Percentiles rank a stretch among this genome's conserved stretches.
Evolutionary conservation across 257 asterid genomes (phyloP).

Genomic region (Fraxinus anomala): DNA sequence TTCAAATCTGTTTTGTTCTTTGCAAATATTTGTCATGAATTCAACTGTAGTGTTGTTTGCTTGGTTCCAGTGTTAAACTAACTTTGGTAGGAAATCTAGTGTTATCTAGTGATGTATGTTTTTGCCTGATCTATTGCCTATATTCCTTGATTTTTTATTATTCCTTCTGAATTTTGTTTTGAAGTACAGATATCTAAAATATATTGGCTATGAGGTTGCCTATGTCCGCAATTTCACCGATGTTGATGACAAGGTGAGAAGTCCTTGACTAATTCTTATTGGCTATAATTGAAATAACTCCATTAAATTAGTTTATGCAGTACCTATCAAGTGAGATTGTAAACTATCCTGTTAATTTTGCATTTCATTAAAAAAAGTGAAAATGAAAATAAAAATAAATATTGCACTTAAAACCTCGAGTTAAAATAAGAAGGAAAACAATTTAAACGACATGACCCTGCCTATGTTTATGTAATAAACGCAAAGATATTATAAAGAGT

Average conservation of each 20-base stretch:
- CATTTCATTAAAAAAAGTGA: not conserved
- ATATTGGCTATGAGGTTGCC: conserved; percentile 75
- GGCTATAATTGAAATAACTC: not conserved
- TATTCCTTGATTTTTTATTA: not conserved
- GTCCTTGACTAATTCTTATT: not conserved
- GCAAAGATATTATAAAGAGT: not conserved
- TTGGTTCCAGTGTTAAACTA: not conserved
- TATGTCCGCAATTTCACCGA: conserved; percentile 94
- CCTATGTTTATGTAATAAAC: not conserved
- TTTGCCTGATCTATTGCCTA: not conserved
- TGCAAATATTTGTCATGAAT: not conserved
- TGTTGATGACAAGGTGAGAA: conserved; percentile 89
- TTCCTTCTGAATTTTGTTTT: conserved; percentile 11
- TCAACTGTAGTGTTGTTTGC: not conserved
- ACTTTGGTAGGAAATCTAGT: not conserved
- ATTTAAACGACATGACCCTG: not conserved
- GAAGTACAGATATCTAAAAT: conserved; percentile 58
- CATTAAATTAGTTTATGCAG: not conserved
- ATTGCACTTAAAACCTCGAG: not conserved
- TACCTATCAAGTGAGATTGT: conserved; percentile 15
- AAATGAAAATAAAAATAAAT: not conserved
- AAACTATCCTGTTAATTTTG: not conserved
- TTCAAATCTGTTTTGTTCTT: not conserved
- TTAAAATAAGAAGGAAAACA: not conserved
- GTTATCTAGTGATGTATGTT: conserved; percentile 2